A percentile compares a stretch with the other conserved stretches of the same genome.
Conservation (phyloP, 495 filamentous ascomycete species). For the Xylaria bambusicola region DNA sequence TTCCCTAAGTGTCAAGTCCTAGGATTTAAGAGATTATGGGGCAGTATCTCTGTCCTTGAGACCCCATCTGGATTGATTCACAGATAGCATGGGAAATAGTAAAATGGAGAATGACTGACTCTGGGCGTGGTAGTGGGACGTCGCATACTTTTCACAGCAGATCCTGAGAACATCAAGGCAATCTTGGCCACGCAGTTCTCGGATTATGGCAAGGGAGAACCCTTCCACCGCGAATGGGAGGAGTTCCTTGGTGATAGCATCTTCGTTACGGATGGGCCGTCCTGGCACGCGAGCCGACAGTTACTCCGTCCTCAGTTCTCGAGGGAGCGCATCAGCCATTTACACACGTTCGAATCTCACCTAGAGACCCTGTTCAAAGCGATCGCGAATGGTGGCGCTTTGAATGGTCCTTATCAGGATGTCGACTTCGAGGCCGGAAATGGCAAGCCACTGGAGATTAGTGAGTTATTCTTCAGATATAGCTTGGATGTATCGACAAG, state of each 20-base stretch:
- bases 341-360: conserved; percentile 79
- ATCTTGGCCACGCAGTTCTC: conserved; percentile 76
- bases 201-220: conserved; percentile 71
- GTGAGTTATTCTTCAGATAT: conserved; percentile 74
- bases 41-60: too few species aligned
- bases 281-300: conserved; percentile 75
- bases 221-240: conserved; percentile 69
- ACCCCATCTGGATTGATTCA: too few species aligned
- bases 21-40: too few species aligned
- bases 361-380: conserved; percentile 61
- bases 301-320: conserved; percentile 83
- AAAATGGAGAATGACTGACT: neutral
- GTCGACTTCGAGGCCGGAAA: conserved; percentile 49
- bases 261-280: conserved; percentile 73
- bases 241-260: conserved; percentile 78
- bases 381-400: conserved; percentile 60
- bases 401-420: conserved; percentile 41
- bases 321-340: conserved; percentile 75
- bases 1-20: too few species aligned
- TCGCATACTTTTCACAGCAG: conserved; percentile 65
- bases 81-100: too few species aligned
- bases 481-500: conserved; percentile 84
- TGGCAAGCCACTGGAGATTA: conserved; percentile 63
- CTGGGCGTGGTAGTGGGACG: conserved; percentile 38
- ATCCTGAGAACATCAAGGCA: conserved; percentile 86